Conservation (phyloP, 192 early-diverging fungal genomes). For the Bifiguratus adelaidae region DNA sequence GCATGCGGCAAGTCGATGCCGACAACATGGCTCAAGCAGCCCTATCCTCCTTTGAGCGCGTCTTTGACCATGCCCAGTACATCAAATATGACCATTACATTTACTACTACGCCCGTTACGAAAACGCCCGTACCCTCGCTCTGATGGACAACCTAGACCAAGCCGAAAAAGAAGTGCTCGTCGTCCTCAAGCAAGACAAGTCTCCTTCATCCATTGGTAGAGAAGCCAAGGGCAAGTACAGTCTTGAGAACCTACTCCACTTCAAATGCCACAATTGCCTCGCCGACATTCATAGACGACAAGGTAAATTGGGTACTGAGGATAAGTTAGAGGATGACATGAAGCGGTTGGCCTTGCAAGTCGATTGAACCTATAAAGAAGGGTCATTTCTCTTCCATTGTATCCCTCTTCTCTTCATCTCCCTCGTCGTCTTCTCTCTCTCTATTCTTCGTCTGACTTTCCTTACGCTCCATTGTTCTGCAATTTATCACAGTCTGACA, state of each 20-base stretch:
- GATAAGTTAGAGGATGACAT: no score
- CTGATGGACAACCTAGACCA: conserved; percentile 20
- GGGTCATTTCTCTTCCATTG: no score
- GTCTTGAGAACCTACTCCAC: conserved; percentile 48
- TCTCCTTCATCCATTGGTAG: conserved; percentile 22
- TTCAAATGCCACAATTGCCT: conserved; percentile 47
- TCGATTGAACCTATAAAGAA: no score
- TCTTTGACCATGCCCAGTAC: conserved; percentile 40
- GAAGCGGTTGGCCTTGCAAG: no score
- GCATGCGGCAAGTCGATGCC: not conserved
- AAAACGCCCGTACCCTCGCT: conserved; percentile 42
- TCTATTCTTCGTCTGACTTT: no score
- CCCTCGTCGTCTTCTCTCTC: not conserved
- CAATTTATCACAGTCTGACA: not conserved
- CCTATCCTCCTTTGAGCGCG: conserved; percentile 22
- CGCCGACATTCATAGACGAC: no score
- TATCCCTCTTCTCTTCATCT: no score
- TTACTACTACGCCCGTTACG: conserved; percentile 42
- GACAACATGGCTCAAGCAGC: not conserved
- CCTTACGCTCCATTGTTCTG: no score
- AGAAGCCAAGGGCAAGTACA: conserved; percentile 52
- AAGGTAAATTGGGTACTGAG: no score
- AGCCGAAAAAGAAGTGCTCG: conserved; percentile 36
- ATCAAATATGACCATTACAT: conserved; percentile 57
- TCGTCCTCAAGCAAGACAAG: conserved; percentile 31